Base-by-base conservation (phyloP, 768 basidiomycete species). In the Russula virescens region DNA sequence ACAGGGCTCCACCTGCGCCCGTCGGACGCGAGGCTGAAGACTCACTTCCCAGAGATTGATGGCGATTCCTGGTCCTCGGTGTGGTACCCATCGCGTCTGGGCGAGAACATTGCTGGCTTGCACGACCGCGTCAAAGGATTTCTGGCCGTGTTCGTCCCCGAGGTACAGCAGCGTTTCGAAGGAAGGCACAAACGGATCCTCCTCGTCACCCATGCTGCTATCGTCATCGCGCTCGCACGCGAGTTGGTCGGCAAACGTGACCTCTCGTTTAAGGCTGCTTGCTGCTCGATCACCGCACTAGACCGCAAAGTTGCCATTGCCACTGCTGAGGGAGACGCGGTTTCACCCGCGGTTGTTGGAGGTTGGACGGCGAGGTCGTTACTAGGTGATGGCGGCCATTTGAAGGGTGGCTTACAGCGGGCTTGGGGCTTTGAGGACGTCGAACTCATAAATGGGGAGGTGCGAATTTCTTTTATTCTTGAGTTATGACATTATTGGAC, bases 341-440 rank as follows among this genome's bases (percentile, higher is more conserved):
- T 14, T 1, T 69, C 56, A 11, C 61, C 42, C 5, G 63, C 65
- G 19, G 69, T 75, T 3, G 58, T 79, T 16, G 82, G 80, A 3
- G 73, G 64, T 4, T 87, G 87, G 83, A 72, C 76, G 55, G 71
- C 79, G 6, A 68, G 70, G 40, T 70, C 69, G 35, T 68, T 90
- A n/a, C n/a, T n/a, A 26, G 87, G 80, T 0, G 82, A 84, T 53
- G 86, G 83, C 1, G 68, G 71, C 1, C 86, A 89, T 71, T 73
- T 89, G 43, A 77, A 78, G 28, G 83, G 81, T 3, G 87, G 85
- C 1, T 67, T 80, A 2, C 75, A 80, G 56, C 78, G 89, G 65
- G 87, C 88, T 52, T 93, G 91, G 91, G 91, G 91, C 16, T 85
- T 93, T 64, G 87, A 91, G 67, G 84, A 92, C 71, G 80, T 88